Conservation (phyloP, 257 asterid genomes). For the Ligustrum vulgare region DNA sequence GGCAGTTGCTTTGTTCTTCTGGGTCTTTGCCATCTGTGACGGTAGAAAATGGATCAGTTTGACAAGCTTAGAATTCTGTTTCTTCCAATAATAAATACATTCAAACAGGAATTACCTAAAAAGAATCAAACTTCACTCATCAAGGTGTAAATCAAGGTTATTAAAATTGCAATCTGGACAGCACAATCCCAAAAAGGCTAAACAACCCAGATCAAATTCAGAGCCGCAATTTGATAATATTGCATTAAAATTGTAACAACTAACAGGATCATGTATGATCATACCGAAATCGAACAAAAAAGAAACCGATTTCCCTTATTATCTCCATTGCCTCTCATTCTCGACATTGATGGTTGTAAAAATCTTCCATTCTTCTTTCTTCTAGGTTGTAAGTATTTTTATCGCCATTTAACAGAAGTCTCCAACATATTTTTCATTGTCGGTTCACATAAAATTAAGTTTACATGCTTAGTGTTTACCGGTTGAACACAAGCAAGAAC, state of each 20-base stretch:
- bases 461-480: neutral
- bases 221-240: no score
- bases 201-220: neutral
- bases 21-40: conserved; percentile 95
- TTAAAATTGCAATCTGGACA: neutral
- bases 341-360: neutral
- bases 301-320: neutral
- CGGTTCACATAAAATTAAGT: neutral
- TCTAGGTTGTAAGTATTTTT: neutral
- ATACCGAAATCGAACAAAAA: neutral
- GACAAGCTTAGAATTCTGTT: conserved; percentile 3
- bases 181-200: no score
- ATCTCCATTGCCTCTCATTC: neutral
- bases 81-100: neutral
- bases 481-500: neutral
- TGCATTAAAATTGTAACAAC: no score
- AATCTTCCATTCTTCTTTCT: neutral
- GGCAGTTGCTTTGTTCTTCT: conserved; percentile 96
- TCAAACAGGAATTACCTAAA: conserved; percentile 1
- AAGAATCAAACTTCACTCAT: neutral
- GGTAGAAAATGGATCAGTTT: conserved; percentile 3
- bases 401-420: no score
- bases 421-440: neutral
- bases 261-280: neutral
- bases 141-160: neutral